Conservation (phyloP, 352 stramenopile genomes). For the Achlya hypogyna region DNA sequence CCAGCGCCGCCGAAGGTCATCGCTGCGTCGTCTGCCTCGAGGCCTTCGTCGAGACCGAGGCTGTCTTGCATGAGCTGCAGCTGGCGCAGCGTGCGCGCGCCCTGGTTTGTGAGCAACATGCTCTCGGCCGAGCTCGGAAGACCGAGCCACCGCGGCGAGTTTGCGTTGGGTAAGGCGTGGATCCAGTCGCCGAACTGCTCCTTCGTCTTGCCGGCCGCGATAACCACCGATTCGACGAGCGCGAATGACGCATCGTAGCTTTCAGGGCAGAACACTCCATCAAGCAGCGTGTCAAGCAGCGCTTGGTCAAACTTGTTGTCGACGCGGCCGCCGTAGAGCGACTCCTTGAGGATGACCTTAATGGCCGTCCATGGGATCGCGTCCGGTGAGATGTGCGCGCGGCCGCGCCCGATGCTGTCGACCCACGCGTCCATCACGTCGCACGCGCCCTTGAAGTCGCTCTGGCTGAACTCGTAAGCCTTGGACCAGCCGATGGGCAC, state of each 20-base stretch:
- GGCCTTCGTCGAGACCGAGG: conserved; percentile 51
- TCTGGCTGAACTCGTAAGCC: conserved; percentile 98
- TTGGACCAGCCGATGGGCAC: conserved; percentile 98
- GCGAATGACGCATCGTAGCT: conserved; percentile 89
- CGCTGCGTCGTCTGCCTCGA: conserved; percentile 39
- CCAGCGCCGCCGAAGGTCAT: conserved; percentile 46
- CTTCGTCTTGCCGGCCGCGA: conserved; percentile 86
- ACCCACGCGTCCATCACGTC: conserved; percentile 98
- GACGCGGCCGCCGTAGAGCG: conserved; percentile 96
- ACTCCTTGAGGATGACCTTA: conserved; percentile 92
- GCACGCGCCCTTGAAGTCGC: conserved; percentile 94
- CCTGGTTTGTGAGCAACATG: conserved; percentile 79
- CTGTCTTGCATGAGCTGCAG: conserved; percentile 78
- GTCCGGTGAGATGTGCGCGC: conserved; percentile 89
- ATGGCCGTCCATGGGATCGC: conserved; percentile 98
- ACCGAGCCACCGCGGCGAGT: conserved; percentile 89
- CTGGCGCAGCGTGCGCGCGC: conserved; percentile 63
- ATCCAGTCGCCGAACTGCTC: conserved; percentile 89
- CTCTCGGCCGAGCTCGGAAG: conserved; percentile 87
- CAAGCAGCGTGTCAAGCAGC: conserved; percentile 91
- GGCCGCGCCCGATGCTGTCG: conserved; percentile 70
- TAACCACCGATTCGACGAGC: conserved; percentile 61
- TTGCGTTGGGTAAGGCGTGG: conserved; percentile 73
- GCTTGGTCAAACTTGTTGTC: conserved; percentile 96
- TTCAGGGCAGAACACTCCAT: conserved; percentile 88